Evolutionary conservation across 345 rosid genomes (phyloP), one percentile per base, ranked within the genome.

Genomic region (Cardamine occulta): DNA sequence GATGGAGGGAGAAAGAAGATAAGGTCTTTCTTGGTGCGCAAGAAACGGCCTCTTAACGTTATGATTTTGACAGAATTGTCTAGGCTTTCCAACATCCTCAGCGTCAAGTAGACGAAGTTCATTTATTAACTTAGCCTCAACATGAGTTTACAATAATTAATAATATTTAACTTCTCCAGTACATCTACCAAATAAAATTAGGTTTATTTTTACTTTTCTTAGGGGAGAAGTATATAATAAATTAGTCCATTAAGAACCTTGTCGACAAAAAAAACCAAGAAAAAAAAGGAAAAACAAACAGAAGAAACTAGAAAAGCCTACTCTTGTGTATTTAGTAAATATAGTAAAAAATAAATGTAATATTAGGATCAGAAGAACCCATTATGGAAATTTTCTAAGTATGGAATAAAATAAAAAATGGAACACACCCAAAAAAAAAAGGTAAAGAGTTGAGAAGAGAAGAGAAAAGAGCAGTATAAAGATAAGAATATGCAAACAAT

Each of bases 401-500:
- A 12, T 10, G 15, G 45, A 12, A 40, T 12, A 12, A 15, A 40
- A 11, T 12, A 3, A 40, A 40, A 40, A 40, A 40, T 40, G 15
- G 45, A 40, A 40, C 45, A 40, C 45, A 12, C 15, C 14, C 42
- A 37, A 21, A 21, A 21, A 37, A 11, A 40, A 40, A 40, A 40
- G 45, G 15, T 12, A 40, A 40, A 37, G 4, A 2, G 40, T 35
- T 35, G 12, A 66, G 18, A 66, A 32, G 67, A 18, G 15, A 64
- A 7, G 12, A 66, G 13, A 66, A 32, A 52, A 18, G 15, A 64
- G 13, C 31, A 6, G 7, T 72, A 72, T 49, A 61, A 72, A 51
- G 5, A 34, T 6, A 52, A 2, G 23, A 53, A 49, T 3, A 39
- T 39, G 53, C 44, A 40, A 18, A 37, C 4, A 51, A 47, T 31